These are phyloP conservation scores for Epichloe festucae DNA, from an alignment of 2,329 filamentous ascomycete genomes.

Conservation along the genomic window DNA sequence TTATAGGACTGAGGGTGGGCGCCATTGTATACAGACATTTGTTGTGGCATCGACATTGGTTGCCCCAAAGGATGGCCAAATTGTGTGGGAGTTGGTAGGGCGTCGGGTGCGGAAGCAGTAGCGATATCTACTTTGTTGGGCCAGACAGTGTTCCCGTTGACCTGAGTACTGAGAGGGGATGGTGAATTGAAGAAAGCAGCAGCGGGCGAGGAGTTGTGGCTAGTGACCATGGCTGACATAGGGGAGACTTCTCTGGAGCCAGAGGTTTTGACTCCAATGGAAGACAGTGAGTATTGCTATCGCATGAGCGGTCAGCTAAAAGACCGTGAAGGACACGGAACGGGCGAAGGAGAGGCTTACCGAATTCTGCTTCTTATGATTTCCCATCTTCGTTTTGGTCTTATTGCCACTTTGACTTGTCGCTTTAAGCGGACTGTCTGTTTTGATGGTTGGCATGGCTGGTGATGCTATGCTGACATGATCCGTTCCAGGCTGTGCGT, in stretches of 20 bases:
- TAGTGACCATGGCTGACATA: constrained; percentile 35
- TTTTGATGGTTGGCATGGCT: constrained; percentile 28
- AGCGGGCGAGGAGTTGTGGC: constrained; percentile 39
- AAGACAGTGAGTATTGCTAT: constrained; percentile 38
- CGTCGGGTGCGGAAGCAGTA: constrained; percentile 12
- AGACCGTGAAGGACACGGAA: not conserved
- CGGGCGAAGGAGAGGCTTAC: constrained; percentile 20
- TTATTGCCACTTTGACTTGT: constrained; percentile 11
- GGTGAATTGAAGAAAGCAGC: constrained; percentile 32
- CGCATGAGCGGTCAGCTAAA: constrained; percentile 16
- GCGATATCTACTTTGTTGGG: constrained; percentile 17
- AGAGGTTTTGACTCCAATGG: constrained; percentile 32
- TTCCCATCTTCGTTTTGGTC: constrained; percentile 12
- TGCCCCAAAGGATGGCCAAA: constrained; percentile 11
- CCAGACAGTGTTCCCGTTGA: constrained; percentile 24
- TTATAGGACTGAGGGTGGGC: constrained; percentile 14
- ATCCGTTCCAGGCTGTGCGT: constrained; percentile 15
- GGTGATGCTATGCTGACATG: constrained; percentile 27
- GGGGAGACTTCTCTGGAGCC: constrained; percentile 43
- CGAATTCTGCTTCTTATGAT: constrained; percentile 27
- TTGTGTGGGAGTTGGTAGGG: constrained; percentile 13
- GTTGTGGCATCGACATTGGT: constrained; percentile 11
- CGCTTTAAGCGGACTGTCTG: constrained; percentile 16
- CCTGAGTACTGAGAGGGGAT: constrained; percentile 27
- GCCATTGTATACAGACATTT: constrained; percentile 15